Evolutionary conservation across 306 rosid species (phyloP).

Genomic region (Prunus salicina): DNA sequence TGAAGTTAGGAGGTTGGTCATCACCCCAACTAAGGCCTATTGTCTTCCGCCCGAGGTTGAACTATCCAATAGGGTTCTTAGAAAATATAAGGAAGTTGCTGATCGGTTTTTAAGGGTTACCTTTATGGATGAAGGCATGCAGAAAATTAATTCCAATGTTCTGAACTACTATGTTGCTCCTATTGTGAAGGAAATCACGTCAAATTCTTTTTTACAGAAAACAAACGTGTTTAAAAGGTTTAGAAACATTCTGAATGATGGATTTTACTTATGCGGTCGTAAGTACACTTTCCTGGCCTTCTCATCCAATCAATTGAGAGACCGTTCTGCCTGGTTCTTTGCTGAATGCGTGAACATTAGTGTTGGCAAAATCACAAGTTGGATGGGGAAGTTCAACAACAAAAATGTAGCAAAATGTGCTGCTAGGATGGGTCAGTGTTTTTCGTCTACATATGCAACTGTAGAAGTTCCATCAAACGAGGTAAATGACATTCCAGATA

Average conservation of each 20-base stretch:
- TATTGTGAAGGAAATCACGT: slow-evolving; percentile 65
- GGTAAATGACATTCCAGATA: slow-evolving; percentile 50
- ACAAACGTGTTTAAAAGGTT: slow-evolving; percentile 59
- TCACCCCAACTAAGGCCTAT: slow-evolving; percentile 85
- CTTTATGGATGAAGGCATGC: slow-evolving; percentile 94
- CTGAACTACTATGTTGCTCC: slow-evolving; percentile 66
- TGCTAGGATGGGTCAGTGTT: slow-evolving; percentile 89
- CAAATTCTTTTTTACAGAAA: slow-evolving; percentile 50
- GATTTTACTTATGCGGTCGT: slow-evolving; percentile 67
- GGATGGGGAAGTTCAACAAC: slow-evolving; percentile 74
- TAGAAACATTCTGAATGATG: slow-evolving; percentile 43
- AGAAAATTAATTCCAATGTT: slow-evolving; percentile 52
- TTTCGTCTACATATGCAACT: slow-evolving; percentile 88
- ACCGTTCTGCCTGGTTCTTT: slow-evolving; percentile 92
- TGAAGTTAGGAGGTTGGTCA: slow-evolving; percentile 75
- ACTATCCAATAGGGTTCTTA: slow-evolving; percentile 77
- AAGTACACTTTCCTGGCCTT: slow-evolving; percentile 75
- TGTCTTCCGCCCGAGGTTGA: slow-evolving; percentile 81
- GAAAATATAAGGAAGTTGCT: slow-evolving; percentile 58
- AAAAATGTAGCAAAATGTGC: slow-evolving; percentile 75
- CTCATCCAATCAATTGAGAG: slow-evolving; percentile 82
- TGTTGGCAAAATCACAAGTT: slow-evolving; percentile 29
- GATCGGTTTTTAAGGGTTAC: slow-evolving; percentile 80
- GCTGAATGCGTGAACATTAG: slow-evolving; percentile 37
- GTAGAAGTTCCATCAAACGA: slow-evolving; percentile 54